phyloP scores from a whole-genome alignment of 257 asterid species.

The Salvia miltiorrhiza region DNA sequence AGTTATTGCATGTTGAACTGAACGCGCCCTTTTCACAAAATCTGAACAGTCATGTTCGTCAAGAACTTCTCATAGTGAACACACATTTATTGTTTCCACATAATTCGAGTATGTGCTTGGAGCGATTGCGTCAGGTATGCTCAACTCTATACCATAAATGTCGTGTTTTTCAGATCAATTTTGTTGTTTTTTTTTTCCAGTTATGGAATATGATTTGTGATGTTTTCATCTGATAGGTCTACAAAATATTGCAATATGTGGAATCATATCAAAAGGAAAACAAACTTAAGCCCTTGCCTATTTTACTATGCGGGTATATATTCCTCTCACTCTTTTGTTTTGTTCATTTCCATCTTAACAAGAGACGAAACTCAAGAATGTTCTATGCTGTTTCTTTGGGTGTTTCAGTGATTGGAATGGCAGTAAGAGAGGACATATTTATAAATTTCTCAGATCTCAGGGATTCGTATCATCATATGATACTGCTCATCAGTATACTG shows the following conservation, averaged over 20 bases:
- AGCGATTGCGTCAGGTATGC: conserved; percentile 90
- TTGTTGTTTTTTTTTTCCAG: neutral
- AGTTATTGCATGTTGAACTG: conserved; percentile 84
- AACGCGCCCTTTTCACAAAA: conserved; percentile 52
- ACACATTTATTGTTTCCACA: conserved; percentile 95
- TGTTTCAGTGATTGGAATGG: conserved; percentile 90
- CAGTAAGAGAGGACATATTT: conserved; percentile 92
- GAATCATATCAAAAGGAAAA: conserved; percentile 87
- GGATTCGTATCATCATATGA: conserved; percentile 96
- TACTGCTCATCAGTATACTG: conserved; percentile 94
- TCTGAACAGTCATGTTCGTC: conserved; percentile 46
- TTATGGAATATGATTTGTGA: neutral
- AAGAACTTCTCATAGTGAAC: conserved; percentile 92
- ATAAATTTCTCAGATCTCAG: conserved; percentile 92
- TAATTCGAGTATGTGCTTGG: conserved; percentile 85
- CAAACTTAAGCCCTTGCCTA: conserved; percentile 86
- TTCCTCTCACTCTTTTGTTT: neutral
- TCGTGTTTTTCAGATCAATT: neutral
- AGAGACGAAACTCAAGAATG: conserved; percentile 19
- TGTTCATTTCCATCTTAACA: neutral
- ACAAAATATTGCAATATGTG: conserved; percentile 80
- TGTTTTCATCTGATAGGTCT: conserved; percentile 51
- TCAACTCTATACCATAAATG: neutral
- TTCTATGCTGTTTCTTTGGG: conserved; percentile 17
- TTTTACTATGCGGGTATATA: conserved; percentile 83